A percentile compares a stretch with the other conserved stretches of the same genome.
Conservation (phyloP, 805 yeast genomes). For the Yamadazyma nakazawae region DNA sequence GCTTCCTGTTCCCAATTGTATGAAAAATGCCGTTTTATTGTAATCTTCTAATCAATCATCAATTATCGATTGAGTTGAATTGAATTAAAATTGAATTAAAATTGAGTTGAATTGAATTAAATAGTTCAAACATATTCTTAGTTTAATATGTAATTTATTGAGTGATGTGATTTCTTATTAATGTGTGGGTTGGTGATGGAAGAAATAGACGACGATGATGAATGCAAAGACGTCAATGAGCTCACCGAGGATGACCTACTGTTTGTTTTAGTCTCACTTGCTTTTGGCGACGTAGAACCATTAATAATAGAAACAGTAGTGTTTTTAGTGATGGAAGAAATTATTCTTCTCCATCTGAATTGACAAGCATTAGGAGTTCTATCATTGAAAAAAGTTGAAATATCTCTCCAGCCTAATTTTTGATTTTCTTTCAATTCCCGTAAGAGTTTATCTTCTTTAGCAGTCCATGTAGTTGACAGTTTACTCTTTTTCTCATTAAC, state of each 20-base stretch:
- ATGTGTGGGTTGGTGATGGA: slow-evolving; percentile 4
- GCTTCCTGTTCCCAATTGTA: background rate
- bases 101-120: background rate
- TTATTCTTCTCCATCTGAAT: slow-evolving; percentile 78
- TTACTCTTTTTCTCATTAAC: slow-evolving; percentile 24
- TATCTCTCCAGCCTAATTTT: slow-evolving; percentile 87
- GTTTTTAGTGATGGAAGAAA: slow-evolving; percentile 15
- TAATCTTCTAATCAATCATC: background rate
- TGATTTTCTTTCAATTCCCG: slow-evolving; percentile 78
- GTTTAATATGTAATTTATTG: slow-evolving; percentile 27
- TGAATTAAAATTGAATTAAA: no score
- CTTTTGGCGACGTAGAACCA: background rate
- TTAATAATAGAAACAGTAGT: background rate
- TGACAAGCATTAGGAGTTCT: slow-evolving; percentile 89
- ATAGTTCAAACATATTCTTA: slow-evolving; percentile 4
- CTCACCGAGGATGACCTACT: slow-evolving; percentile 6
- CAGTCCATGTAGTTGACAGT: slow-evolving; percentile 62
- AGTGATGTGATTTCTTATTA: slow-evolving; percentile 24
- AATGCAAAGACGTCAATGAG: slow-evolving; percentile 3
- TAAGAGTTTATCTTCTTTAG: slow-evolving; percentile 67
- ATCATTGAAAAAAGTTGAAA: slow-evolving; percentile 71
- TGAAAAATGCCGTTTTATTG: slow-evolving; percentile 4
- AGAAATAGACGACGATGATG: slow-evolving; percentile 6
- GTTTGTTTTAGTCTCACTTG: background rate
- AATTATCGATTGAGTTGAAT: background rate